Evolutionary conservation across 306 rosid species (phyloP), one percentile per base, ranked within the genome.

Genomic region (Crataegus laevigata): DNA sequence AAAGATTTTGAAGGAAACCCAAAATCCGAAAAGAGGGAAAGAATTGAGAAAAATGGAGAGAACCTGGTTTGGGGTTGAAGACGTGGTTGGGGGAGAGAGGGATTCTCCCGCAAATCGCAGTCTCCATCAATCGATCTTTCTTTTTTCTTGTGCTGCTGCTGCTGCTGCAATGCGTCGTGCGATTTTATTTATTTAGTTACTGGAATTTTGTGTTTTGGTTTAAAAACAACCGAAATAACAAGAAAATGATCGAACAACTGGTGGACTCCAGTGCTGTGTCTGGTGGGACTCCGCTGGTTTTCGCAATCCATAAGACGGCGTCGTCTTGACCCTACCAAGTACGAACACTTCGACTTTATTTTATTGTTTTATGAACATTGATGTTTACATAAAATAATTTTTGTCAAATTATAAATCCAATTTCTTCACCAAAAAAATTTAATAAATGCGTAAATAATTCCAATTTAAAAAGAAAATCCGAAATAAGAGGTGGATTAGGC

Each of bases 41-140:
- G 40, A 60, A 63, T 8, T 5, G 17, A 67, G 36, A 26, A 59
- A 63, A 3, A 18, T 32, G 50, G 55, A 63, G 40, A 21, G 19
- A 17, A 89, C 96, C 96, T 60, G 96, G 79, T 58, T 75, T 84
- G 19, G 82, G 83, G 74, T 75, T 79, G 86, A 89, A 85, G 85
- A 86, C 79, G 18, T 80, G 82, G 81, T 81, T 88, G 68, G 93
- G 87, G 19, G 97, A 91, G 87, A 88, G 84, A 77, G 84, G 42
- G 17, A 91, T 45, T 78, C 88, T 86, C 82, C 91, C 88, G 22
- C 85, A 84, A 40, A 88, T 84, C 61, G 91, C 91, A 84, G 81
- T 88, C 85, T 89, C 88, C 97, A 91, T 91, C 61, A 32, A 67
- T 36, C 40, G 40, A 36, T 67, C 70, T 40, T 52, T 59, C 30